Percentiles rank a stretch among this genome's conserved stretches.
phyloP scores from a whole-genome alignment of 2,329 filamentous ascomycete genomes.

The Scedosporium dehoogii region DNA sequence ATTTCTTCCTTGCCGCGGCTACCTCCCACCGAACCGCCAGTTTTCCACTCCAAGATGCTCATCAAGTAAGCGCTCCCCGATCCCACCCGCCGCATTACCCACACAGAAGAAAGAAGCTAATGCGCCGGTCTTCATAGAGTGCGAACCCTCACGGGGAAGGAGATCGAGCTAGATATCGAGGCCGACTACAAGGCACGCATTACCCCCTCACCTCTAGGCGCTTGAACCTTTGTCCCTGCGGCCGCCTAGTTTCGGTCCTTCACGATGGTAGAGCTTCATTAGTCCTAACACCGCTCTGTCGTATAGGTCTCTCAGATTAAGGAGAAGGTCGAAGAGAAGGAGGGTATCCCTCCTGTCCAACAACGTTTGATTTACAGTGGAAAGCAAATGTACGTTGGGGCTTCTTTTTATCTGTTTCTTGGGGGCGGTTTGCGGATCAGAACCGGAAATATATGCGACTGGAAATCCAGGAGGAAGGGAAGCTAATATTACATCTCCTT shows the following conservation, averaged over 20 bases:
- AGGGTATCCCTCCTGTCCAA: slow-evolving; percentile 94
- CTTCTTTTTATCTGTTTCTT: background rate
- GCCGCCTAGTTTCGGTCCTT: background rate
- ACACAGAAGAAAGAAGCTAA: background rate
- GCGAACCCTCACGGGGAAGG: slow-evolving; percentile 93
- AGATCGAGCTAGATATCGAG: slow-evolving; percentile 98
- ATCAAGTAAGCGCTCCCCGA: slow-evolving; percentile 35
- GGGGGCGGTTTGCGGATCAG: background rate
- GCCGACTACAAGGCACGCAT: slow-evolving; percentile 74
- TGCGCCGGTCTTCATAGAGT: slow-evolving; percentile 50
- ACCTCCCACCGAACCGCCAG: background rate
- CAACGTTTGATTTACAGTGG: slow-evolving; percentile 93
- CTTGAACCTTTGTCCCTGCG: background rate
- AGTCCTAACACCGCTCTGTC: background rate
- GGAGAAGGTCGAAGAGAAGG: slow-evolving; percentile 98
- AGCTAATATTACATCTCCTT: background rate
- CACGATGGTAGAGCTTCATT: background rate
- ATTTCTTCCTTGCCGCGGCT: background rate
- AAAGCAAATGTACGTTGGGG: slow-evolving; percentile 79
- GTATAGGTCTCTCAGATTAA: slow-evolving; percentile 85
- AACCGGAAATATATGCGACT: background rate
- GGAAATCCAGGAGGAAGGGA: background rate
- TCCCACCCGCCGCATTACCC: background rate
- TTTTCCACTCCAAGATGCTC: slow-evolving; percentile 22
- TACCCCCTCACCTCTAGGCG: background rate